These are phyloP conservation scores for Pharus latifolius DNA, from an alignment of 176 grass and related monocot genomes.

Conservation along the genomic window DNA sequence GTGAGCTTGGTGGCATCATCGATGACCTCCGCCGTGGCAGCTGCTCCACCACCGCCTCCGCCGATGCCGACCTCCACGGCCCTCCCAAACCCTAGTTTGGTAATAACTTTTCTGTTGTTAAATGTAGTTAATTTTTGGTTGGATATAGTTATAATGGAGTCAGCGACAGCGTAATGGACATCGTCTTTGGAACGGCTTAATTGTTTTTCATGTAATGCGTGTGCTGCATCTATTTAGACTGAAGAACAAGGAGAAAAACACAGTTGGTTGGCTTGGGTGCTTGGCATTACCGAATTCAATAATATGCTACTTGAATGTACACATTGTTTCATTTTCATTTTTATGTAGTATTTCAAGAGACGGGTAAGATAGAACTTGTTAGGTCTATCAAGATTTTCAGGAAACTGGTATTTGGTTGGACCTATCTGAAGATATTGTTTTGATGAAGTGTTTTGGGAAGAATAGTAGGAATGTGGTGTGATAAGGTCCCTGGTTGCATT, in stretches of 20 bases:
- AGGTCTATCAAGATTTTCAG: not conserved
- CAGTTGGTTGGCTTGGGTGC: no score
- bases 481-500: no score
- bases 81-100: slow-evolving; percentile 29
- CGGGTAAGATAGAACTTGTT: not conserved
- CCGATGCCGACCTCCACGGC: not conserved
- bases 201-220: not conserved
- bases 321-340: not conserved
- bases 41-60: not conserved
- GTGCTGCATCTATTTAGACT: not conserved
- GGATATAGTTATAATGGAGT: slow-evolving; percentile 6
- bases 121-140: not conserved
- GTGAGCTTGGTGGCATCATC: slow-evolving; percentile 78
- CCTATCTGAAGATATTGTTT: no score
- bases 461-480: no score
- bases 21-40: slow-evolving; percentile 52
- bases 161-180: slow-evolving; percentile 27
- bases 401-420: not conserved
- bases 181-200: no score
- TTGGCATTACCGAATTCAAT: no score
- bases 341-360: not conserved
- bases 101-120: not conserved
- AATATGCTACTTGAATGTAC: not conserved
- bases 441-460: slow-evolving; percentile 45
- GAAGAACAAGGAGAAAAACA: not conserved